A percentile compares a stretch with the other conserved stretches of the same genome.
Conservation (phyloP, 192 early-diverging fungal genomes). For the Dissophora globulifera region DNA sequence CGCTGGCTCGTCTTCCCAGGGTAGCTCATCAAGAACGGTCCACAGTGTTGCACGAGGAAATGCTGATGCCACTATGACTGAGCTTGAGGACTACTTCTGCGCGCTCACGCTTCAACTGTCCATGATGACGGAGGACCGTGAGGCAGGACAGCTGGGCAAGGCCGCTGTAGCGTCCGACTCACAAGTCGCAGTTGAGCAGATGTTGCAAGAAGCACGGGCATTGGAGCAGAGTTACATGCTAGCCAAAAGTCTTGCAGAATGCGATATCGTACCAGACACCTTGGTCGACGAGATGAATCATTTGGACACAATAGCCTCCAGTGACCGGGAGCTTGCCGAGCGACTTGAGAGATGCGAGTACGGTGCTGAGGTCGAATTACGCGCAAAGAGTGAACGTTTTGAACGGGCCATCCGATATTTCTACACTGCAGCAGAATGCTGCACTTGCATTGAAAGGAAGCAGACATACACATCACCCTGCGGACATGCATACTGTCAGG, state of each 20-base stretch:
- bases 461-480: slow-evolving; percentile 17
- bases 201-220: slow-evolving; percentile 15
- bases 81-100: not conserved
- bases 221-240: slow-evolving; percentile 17
- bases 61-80: not conserved
- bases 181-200: slow-evolving; percentile 19
- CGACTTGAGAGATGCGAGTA: slow-evolving; percentile 5
- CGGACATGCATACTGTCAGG: slow-evolving; percentile 22
- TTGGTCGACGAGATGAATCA: slow-evolving; percentile 1
- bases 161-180: slow-evolving; percentile 1
- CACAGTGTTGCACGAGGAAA: not conserved
- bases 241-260: slow-evolving; percentile 13
- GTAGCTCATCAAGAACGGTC: too few relatives aligned
- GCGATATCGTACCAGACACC: slow-evolving; percentile 1
- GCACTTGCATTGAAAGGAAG: not conserved
- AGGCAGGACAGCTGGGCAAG: slow-evolving; percentile 19
- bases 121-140: not conserved
- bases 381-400: slow-evolving; percentile 4
- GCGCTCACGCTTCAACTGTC: slow-evolving; percentile 2
- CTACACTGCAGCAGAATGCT: slow-evolving; percentile 5
- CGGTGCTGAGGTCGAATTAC: slow-evolving; percentile 1
- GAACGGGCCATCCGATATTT: not conserved
- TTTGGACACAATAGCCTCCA: not conserved
- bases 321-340: slow-evolving; percentile 19
- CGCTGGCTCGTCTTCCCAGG: too few relatives aligned